These are phyloP conservation scores for Leishmania braziliensis DNA, from an alignment of 208 protist genomes.

Conservation along the genomic window DNA sequence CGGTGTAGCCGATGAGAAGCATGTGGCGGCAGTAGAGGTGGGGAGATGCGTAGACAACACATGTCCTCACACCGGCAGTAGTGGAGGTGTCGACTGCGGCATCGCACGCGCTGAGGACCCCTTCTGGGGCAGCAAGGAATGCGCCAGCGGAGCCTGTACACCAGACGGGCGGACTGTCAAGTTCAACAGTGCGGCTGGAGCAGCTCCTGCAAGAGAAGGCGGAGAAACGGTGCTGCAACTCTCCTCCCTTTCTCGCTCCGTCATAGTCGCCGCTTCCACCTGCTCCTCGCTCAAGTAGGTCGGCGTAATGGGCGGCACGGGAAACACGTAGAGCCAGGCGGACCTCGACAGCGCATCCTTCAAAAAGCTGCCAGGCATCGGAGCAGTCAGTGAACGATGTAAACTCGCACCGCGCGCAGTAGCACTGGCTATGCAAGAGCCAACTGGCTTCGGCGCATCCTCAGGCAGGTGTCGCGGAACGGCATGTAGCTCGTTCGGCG, in stretches of 20 bases:
- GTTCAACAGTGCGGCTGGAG: not conserved
- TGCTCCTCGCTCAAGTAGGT: not conserved
- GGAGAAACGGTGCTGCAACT: not conserved
- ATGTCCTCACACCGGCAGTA: not conserved
- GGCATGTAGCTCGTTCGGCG: too few relatives aligned
- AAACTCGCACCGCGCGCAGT: not conserved
- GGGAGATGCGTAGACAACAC: not conserved
- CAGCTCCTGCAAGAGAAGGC: not conserved
- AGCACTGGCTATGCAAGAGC: not conserved
- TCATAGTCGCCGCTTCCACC: not conserved
- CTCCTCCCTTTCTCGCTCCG: not conserved
- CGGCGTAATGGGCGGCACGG: not conserved
- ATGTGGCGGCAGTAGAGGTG: not conserved
- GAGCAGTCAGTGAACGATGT: constrained; percentile 2
- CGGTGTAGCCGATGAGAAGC: not conserved
- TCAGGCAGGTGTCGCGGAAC: not conserved
- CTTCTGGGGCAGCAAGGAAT: not conserved
- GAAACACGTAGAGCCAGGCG: not conserved
- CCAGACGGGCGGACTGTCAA: not conserved
- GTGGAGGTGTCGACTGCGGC: not conserved
- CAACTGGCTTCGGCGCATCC: not conserved
- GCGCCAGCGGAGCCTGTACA: not conserved
- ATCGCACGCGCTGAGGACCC: not conserved
- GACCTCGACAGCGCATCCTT: not conserved
- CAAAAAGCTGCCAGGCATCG: not conserved